Percentiles rank a stretch among this genome's conserved stretches.
phyloP scores from a whole-genome alignment of 2,329 filamentous ascomycete genomes.

The Karstenula rhodostoma region DNA sequence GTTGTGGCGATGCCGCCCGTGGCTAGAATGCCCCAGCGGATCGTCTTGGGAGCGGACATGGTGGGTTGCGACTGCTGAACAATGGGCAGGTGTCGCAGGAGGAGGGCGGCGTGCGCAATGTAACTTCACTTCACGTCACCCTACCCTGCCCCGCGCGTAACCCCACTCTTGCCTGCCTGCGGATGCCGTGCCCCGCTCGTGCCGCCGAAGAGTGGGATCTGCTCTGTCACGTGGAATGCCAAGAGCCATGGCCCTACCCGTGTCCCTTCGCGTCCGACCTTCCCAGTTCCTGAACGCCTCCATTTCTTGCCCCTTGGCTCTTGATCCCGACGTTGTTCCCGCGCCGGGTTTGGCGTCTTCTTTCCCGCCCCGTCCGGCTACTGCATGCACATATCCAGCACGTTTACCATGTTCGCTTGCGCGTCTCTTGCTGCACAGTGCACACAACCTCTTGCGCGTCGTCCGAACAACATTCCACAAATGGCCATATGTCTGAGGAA shows the following conservation, averaged over 20 bases:
- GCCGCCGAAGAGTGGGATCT: not conserved
- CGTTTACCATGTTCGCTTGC: too few species aligned
- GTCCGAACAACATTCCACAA: not conserved
- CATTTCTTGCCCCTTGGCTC: too few species aligned
- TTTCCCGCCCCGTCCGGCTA: too few species aligned
- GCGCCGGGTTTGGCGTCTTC: too few species aligned
- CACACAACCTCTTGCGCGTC: not conserved
- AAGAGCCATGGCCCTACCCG: too few species aligned
- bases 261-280: too few species aligned
- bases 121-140: constrained; percentile 2
- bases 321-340: too few species aligned
- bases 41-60: constrained; percentile 48
- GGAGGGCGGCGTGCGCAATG: not conserved
- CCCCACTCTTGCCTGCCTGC: constrained; percentile 8
- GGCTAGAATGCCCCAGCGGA: constrained; percentile 58
- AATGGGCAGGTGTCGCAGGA: not conserved
- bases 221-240: too few species aligned
- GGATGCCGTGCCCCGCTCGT: not conserved
- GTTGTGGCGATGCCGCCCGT: constrained; percentile 59
- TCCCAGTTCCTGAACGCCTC: too few species aligned
- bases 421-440: not conserved
- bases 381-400: too few species aligned
- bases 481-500: not conserved
- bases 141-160: constrained; percentile 1
- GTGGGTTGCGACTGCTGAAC: not conserved